These are phyloP conservation scores for Citropsis articulata DNA, from an alignment of 345 rosid genomes.

Conservation along the genomic window DNA sequence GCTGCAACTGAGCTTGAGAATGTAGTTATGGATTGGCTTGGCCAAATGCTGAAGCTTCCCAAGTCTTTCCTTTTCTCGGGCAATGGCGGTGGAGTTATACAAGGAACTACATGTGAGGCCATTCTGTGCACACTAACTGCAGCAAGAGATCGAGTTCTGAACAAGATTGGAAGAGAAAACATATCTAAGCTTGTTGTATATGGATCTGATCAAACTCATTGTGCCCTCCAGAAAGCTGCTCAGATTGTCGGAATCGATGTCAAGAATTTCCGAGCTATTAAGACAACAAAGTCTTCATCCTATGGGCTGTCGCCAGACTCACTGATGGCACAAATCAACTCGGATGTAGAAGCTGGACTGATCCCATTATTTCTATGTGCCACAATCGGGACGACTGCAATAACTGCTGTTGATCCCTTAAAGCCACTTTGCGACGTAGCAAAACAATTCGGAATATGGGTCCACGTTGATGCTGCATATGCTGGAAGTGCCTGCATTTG, in stretches of 20 bases:
- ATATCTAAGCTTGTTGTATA: constrained; percentile 35
- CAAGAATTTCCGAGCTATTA: constrained; percentile 38
- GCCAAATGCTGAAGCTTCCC: constrained; percentile 36
- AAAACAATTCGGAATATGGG: constrained; percentile 27
- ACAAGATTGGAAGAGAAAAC: constrained; percentile 10
- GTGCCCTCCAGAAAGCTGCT: constrained; percentile 29
- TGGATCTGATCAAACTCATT: constrained; percentile 42
- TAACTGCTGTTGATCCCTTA: constrained; percentile 31
- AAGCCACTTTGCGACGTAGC: constrained; percentile 21
- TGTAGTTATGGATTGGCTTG: constrained; percentile 46
- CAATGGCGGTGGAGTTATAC: constrained; percentile 40
- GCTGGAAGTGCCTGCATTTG: constrained; percentile 49
- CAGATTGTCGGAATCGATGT: constrained; percentile 45
- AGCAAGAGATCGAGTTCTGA: constrained; percentile 33
- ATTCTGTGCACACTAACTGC: constrained; percentile 35
- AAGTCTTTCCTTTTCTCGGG: constrained; percentile 36
- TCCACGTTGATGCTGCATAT: constrained; percentile 53
- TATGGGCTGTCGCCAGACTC: constrained; percentile 21
- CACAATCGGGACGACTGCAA: constrained; percentile 40
- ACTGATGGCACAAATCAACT: not conserved
- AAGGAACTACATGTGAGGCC: constrained; percentile 39
- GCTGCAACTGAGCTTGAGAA: constrained; percentile 52
- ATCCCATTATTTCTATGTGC: constrained; percentile 35
- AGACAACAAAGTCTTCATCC: constrained; percentile 24
- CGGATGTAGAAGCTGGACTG: constrained; percentile 22